Base-by-base conservation (phyloP, 345 rosid species). In the Ceriops tagal region DNA sequence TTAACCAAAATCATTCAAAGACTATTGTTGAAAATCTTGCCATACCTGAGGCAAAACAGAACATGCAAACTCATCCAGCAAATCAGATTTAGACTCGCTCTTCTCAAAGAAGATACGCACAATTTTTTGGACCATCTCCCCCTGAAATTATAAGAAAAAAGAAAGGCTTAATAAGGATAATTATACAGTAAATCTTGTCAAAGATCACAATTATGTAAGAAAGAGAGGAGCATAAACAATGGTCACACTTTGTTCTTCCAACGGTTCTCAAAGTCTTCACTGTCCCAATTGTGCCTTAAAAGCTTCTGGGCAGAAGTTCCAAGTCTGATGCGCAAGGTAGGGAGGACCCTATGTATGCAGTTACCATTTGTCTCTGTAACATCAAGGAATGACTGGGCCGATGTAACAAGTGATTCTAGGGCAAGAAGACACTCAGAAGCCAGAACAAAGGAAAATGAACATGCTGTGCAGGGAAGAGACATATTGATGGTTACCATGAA, bases 11-110 rank as follows among this genome's bases (percentile, higher is more conserved):
- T 35, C 39, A 37, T 1, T 22, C 61, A 27, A 58, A 28, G 26
- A 30, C 7, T 59, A 58, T 34, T 13, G 53, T 51, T 53, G 34
- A 64, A 66, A 11, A 69, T 51, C 52, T 49, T 49, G 61, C 56
- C 22, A 66, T 70, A 89, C 97, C 96, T 85, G 83, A 0, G 93
- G 91, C 73, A 92, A 86, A 71, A 84, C 65, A 52, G 79, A 78
- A 82, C 90, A 86, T 37, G 96, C 87, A 75, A 92, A 85, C 58
- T 92, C 90, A 76, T 85, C 73, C 11, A 92, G 78, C 82, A 86
- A 79, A 73, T 86, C 84, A 43, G 82, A 75, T 66, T 89, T 83
- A 64, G 88, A 84, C 56, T 81, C 86, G 71, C 82, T 80, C 65
- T 84, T 71, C 79, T 84, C 90, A 82, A 92, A 74, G 83, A 83